phyloP scores from a whole-genome alignment of 2,329 filamentous ascomycete genomes.

The Epichloe sp. region DNA sequence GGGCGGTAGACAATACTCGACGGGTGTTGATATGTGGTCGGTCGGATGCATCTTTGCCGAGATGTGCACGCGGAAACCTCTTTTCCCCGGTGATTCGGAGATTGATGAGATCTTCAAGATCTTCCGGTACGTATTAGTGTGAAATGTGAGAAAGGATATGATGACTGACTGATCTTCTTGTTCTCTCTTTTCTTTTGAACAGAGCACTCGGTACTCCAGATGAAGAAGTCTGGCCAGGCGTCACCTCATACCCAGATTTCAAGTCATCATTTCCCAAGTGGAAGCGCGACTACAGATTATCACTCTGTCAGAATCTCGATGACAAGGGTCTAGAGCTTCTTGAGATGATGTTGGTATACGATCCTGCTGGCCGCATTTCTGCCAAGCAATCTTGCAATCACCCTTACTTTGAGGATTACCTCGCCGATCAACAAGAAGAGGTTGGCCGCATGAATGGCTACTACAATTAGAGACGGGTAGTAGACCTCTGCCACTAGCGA shows the following conservation, averaged over 20 bases:
- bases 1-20: conserved; percentile 83
- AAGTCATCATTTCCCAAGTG: conserved; percentile 89
- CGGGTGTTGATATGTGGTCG: conserved; percentile 93
- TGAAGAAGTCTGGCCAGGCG: conserved; percentile 75
- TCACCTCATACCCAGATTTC: conserved; percentile 91
- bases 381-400: conserved; percentile 80
- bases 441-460: conserved; percentile 20
- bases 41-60: conserved; percentile 90
- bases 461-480: conserved; percentile 20
- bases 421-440: conserved; percentile 16
- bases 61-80: conserved; percentile 87
- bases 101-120: conserved; percentile 33
- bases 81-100: conserved; percentile 81
- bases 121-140: conserved; percentile 53
- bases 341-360: conserved; percentile 66
- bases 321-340: conserved; percentile 55
- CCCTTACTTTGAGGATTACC: conserved; percentile 55
- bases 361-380: conserved; percentile 75
- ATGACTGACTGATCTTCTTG: not conserved
- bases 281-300: conserved; percentile 53
- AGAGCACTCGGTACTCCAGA: conserved; percentile 71
- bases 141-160: not conserved
- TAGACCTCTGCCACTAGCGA: conserved; percentile 12
- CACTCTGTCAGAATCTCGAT: conserved; percentile 61
- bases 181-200: not conserved